Percentiles rank a stretch among this genome's conserved stretches.
These are phyloP conservation scores for Botrytis squamosa DNA, from an alignment of 2,329 filamentous ascomycete species.

Conservation along the genomic window DNA sequence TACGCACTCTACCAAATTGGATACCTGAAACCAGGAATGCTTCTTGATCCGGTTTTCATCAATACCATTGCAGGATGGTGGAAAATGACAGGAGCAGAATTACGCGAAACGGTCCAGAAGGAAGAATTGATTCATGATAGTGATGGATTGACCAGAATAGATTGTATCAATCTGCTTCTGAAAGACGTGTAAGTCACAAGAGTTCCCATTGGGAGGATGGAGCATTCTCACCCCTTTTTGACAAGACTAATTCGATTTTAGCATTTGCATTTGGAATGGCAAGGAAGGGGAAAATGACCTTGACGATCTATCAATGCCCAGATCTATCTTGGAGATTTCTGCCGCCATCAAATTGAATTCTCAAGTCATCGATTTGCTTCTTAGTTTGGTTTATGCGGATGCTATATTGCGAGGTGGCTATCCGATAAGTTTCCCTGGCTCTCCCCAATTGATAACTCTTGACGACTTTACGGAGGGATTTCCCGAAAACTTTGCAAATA, in stretches of 20 bases:
- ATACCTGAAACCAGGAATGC: neutral
- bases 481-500: neutral
- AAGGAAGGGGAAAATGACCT: neutral
- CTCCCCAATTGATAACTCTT: too few relatives aligned
- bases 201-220: neutral
- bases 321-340: neutral
- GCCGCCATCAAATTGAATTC: neutral
- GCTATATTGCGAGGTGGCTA: accelerated
- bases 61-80: neutral
- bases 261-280: neutral
- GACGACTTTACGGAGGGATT: neutral
- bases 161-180: neutral
- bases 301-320: neutral
- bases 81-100: neutral
- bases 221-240: neutral
- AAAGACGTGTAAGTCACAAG: neutral
- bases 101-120: neutral
- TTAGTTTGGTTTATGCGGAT: neutral
- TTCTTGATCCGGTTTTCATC: neutral
- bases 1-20: neutral
- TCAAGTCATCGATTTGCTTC: neutral
- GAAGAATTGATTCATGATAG: neutral
- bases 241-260: neutral
- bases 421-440: too few relatives aligned
- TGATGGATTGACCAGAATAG: neutral